Conservation (phyloP, 495 filamentous ascomycete species). For the Bacidia gigantensis region DNA sequence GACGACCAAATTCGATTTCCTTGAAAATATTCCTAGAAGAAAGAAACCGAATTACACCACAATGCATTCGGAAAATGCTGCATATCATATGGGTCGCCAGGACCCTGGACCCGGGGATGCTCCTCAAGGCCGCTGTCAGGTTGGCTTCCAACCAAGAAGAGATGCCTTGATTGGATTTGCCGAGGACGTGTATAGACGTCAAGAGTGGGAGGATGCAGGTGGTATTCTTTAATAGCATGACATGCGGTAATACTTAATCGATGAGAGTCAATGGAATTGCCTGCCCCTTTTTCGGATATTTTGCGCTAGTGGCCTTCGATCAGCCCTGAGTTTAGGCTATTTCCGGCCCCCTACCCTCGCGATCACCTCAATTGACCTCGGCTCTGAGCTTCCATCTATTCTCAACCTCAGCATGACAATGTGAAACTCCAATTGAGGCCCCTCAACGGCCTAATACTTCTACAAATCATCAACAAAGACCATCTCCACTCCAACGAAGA, state of each 20-base stretch:
- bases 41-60: not conserved
- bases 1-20: too few species aligned
- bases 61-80: not conserved
- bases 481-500: too few species aligned
- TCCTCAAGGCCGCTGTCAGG: not conserved
- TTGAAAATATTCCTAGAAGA: not conserved
- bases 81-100: conserved; percentile 1
- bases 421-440: not conserved
- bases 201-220: too few species aligned
- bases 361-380: not conserved
- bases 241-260: too few species aligned
- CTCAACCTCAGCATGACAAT: not conserved
- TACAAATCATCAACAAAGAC: not conserved
- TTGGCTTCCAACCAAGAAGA: not conserved
- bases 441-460: too few species aligned
- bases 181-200: too few species aligned
- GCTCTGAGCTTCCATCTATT: not conserved
- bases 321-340: too few species aligned
- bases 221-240: too few species aligned
- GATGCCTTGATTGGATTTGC: not conserved
- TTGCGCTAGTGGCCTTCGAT: too few species aligned
- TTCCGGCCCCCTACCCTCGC: not conserved
- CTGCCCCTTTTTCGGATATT: too few species aligned
- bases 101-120: not conserved
- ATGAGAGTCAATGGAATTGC: too few species aligned